Conservation (phyloP, 139 green algal species). For the Coccomyxa sp. region DNA sequence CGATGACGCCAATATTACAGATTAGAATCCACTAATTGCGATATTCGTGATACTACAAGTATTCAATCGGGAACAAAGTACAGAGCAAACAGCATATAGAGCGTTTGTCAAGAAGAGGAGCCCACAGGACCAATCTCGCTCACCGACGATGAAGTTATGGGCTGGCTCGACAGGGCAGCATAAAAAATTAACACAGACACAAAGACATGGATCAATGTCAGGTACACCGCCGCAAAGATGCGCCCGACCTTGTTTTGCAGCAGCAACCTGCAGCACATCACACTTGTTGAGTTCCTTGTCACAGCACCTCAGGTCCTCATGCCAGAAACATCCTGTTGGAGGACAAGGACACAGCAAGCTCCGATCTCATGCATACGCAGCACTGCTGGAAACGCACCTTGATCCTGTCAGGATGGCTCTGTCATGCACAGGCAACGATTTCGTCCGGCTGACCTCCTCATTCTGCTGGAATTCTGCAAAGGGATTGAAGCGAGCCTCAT, state of each 20-base stretch:
- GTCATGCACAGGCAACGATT: conserved; percentile 22
- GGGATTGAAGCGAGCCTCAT: conserved; percentile 51
- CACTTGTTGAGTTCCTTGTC: not conserved
- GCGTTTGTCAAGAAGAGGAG: too few species aligned
- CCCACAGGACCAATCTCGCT: too few species aligned
- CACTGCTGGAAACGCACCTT: not conserved
- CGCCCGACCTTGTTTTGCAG: conserved; percentile 30
- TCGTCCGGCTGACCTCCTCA: conserved; percentile 31
- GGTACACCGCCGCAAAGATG: conserved; percentile 39
- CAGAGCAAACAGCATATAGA: too few species aligned
- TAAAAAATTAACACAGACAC: conserved; percentile 46
- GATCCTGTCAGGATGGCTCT: conserved; percentile 8
- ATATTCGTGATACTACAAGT: too few species aligned
- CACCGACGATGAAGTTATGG: not conserved
- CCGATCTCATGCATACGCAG: too few species aligned
- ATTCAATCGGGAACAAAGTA: too few species aligned
- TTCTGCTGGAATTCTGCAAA: conserved; percentile 50
- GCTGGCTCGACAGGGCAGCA: conserved; percentile 4
- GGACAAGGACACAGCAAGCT: too few species aligned
- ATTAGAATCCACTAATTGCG: too few species aligned
- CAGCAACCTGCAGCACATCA: conserved; percentile 32
- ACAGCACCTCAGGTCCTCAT: too few species aligned
- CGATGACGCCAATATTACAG: too few species aligned
- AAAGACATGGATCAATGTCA: conserved; percentile 45
- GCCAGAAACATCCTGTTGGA: too few species aligned